Evolutionary conservation across 306 rosid species (phyloP).

Genomic region (Pueraria montana): DNA sequence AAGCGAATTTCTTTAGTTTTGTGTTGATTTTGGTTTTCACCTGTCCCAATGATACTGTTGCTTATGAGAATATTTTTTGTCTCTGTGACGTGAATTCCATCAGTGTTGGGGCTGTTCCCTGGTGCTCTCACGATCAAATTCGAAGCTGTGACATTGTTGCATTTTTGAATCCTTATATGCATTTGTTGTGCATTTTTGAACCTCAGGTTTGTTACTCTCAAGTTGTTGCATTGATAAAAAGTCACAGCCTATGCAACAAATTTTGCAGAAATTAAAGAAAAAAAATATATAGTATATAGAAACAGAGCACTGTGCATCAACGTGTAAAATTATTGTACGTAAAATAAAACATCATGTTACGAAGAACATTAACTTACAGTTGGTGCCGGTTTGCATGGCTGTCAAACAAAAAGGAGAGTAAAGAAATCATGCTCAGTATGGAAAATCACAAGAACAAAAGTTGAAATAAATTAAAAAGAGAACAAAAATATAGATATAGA

Average conservation of each 20-base stretch:
- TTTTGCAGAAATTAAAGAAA: background rate
- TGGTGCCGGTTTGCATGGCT: slow-evolving; percentile 85
- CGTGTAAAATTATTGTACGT: background rate
- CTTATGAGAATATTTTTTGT: slow-evolving; percentile 61
- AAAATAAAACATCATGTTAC: background rate
- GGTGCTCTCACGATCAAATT: slow-evolving; percentile 70
- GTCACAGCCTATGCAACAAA: slow-evolving; percentile 72
- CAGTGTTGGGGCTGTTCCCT: slow-evolving; percentile 83
- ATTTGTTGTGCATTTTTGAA: slow-evolving; percentile 76
- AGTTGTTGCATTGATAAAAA: slow-evolving; percentile 60
- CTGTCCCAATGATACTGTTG: slow-evolving; percentile 68
- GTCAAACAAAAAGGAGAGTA: slow-evolving; percentile 37
- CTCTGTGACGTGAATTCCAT: slow-evolving; percentile 82
- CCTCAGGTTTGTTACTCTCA: slow-evolving; percentile 57
- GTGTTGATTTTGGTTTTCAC: slow-evolving; percentile 44
- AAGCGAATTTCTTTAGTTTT: background rate
- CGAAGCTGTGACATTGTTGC: slow-evolving; percentile 62
- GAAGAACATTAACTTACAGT: slow-evolving; percentile 62
- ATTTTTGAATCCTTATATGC: slow-evolving; percentile 66
- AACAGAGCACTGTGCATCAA: background rate
- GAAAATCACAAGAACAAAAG: background rate
- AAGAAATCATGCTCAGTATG: slow-evolving; percentile 19
- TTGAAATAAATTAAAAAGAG: background rate
- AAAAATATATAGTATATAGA: background rate
- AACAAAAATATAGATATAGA: background rate